A percentile compares a stretch with the other conserved stretches of the same genome.
Conservation (phyloP, 1,284 basidiomycete genomes). For the Tremellales sp. region DNA sequence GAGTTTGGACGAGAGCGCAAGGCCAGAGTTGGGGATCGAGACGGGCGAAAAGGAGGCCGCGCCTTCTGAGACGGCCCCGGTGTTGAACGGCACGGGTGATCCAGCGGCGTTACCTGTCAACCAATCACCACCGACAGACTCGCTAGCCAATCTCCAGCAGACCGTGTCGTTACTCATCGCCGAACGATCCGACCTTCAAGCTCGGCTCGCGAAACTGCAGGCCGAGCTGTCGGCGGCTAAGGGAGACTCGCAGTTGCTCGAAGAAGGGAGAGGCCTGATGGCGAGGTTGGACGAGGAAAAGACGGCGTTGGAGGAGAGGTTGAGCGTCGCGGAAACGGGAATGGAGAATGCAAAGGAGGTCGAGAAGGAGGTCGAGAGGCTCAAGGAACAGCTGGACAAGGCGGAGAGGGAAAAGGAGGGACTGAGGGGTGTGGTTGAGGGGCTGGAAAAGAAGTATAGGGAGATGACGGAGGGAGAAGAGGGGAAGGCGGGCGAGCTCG, state of each 20-base stretch:
- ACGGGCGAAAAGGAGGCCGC: background rate
- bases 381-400: conserved; percentile 12
- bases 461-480: conserved; percentile 17
- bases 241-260: conserved; percentile 31
- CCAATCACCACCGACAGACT: conserved; percentile 10
- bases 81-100: background rate
- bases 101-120: background rate
- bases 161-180: conserved; percentile 40
- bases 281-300: conserved; percentile 36
- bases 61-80: conserved; percentile 1
- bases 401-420: conserved; percentile 12
- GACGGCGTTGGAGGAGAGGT: conserved; percentile 15
- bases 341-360: conserved; percentile 11
- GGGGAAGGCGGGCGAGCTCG: conserved; percentile 31
- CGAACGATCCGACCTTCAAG: conserved; percentile 37
- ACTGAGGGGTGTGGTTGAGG: conserved; percentile 8
- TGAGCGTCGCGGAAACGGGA: conserved; percentile 9
- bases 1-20: conserved; percentile 18
- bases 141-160: conserved; percentile 28
- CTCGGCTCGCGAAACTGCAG: conserved; percentile 25
- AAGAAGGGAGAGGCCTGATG: conserved; percentile 31
- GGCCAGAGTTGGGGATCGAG: conserved; percentile 6
- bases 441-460: conserved; percentile 3
- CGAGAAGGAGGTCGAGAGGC: conserved; percentile 8
- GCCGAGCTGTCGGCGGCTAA: conserved; percentile 23